Percentiles rank a stretch among this genome's conserved stretches.
phyloP scores from a whole-genome alignment of 306 rosid genomes.

The Pterocarpus macrocarpus region DNA sequence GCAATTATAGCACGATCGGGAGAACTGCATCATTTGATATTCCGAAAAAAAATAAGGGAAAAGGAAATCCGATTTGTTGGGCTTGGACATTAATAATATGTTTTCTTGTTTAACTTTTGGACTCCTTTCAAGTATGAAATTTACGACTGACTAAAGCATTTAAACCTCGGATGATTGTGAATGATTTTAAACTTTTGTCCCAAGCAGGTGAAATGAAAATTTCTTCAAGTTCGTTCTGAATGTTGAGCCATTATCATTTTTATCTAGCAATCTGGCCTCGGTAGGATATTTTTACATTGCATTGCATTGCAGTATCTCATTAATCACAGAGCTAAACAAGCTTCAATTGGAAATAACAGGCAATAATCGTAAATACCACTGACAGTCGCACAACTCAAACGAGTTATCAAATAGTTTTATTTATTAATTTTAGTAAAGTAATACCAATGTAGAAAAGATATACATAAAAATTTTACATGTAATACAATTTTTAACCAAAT shows the following conservation, averaged over 20 bases:
- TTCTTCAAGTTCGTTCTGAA: neutral
- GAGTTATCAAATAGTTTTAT: neutral
- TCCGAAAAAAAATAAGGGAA: neutral
- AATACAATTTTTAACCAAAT: neutral
- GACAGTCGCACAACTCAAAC: neutral
- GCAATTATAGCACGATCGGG: neutral
- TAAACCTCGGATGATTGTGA: neutral
- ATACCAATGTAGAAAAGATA: neutral
- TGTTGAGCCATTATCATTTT: neutral
- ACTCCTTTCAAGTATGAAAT: neutral
- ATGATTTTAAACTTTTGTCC: neutral
- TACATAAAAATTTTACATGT: neutral
- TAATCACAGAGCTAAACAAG: neutral
- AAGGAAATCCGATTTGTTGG: neutral
- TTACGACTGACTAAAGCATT: neutral
- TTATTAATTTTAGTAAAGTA: too few relatives aligned
- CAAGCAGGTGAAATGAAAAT: neutral
- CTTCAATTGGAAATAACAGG: too few relatives aligned
- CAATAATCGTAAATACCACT: neutral
- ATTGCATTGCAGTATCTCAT: neutral
- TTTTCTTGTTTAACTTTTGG: neutral
- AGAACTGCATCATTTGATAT: too few relatives aligned
- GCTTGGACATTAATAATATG: neutral
- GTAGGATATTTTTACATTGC: neutral
- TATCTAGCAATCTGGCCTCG: neutral